Conservation (phyloP, 345 rosid genomes). For the Populus pruinosa region DNA sequence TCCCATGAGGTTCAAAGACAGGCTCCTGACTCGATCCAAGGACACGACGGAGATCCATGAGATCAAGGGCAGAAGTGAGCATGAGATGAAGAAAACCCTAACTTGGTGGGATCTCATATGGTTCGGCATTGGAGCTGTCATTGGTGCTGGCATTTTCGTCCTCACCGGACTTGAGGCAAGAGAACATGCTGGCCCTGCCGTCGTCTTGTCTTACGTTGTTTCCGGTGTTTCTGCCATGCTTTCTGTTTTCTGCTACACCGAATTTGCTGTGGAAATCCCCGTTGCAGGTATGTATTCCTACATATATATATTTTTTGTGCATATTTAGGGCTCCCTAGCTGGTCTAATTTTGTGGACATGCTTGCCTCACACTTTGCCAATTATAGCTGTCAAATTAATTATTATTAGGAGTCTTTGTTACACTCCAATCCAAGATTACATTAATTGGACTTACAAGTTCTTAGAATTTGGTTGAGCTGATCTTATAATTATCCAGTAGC, state of each 20-base stretch:
- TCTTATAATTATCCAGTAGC: no score
- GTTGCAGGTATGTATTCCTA: background rate
- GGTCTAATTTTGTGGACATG: background rate
- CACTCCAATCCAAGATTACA: no score
- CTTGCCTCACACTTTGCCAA: background rate
- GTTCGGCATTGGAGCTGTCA: slow-evolving; percentile 2
- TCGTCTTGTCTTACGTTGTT: slow-evolving; percentile 8
- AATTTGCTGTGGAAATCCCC: slow-evolving; percentile 8
- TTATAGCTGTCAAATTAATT: background rate
- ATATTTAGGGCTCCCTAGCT: no score
- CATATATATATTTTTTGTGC: background rate
- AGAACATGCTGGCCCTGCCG: slow-evolving; percentile 7
- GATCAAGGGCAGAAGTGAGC: background rate
- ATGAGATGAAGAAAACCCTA: slow-evolving; percentile 7
- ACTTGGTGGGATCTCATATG: slow-evolving; percentile 10
- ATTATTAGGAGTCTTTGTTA: no score
- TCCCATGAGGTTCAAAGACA: slow-evolving; percentile 3
- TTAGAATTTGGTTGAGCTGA: no score
- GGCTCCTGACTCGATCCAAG: background rate
- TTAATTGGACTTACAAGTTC: no score
- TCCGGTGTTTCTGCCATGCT: slow-evolving; percentile 16
- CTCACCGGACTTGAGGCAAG: background rate
- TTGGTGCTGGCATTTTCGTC: slow-evolving; percentile 3
- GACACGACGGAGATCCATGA: background rate
- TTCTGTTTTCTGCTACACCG: slow-evolving; percentile 17